These are phyloP conservation scores for Oryza nivara DNA, from an alignment of 176 grass and related monocot species.

Conservation along the genomic window DNA sequence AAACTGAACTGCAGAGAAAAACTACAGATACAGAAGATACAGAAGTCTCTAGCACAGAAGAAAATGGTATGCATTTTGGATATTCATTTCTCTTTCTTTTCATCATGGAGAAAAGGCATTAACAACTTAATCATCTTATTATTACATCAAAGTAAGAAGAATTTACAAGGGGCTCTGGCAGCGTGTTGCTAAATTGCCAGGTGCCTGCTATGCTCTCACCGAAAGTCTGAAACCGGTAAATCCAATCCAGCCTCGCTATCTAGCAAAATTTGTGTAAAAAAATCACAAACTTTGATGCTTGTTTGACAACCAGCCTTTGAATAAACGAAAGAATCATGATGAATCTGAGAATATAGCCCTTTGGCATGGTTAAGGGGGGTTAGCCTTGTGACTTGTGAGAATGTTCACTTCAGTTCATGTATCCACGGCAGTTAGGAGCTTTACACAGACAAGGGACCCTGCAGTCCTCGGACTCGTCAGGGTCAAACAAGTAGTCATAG, in stretches of 20 bases:
- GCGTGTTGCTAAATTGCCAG: slow-evolving; percentile 11
- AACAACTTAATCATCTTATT: neutral
- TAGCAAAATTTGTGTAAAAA: slow-evolving; percentile 5
- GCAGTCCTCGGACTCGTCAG: slow-evolving; percentile 78
- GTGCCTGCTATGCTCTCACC: neutral
- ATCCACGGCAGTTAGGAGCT: slow-evolving; percentile 81
- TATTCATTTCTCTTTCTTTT: neutral
- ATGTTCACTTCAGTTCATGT: slow-evolving; percentile 64
- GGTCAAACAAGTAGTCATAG: slow-evolving; percentile 92
- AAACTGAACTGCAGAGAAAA: too few species aligned
- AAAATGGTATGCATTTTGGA: neutral
- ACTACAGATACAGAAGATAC: too few species aligned
- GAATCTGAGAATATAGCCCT: slow-evolving; percentile 36
- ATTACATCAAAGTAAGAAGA: slow-evolving; percentile 23
- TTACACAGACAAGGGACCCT: slow-evolving; percentile 86
- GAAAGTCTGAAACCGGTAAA: neutral
- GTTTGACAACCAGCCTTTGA: slow-evolving; percentile 10
- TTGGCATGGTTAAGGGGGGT: slow-evolving; percentile 41
- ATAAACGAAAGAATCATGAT: slow-evolving; percentile 35
- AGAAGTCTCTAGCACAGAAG: too few species aligned
- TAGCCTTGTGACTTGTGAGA: slow-evolving; percentile 35
- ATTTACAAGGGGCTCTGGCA: slow-evolving; percentile 33
- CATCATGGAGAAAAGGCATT: neutral
- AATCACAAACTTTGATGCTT: neutral
- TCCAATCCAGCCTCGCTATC: slow-evolving; percentile 1